Conservation (phyloP, 768 basidiomycete genomes). For the Phylloporus sp. region DNA sequence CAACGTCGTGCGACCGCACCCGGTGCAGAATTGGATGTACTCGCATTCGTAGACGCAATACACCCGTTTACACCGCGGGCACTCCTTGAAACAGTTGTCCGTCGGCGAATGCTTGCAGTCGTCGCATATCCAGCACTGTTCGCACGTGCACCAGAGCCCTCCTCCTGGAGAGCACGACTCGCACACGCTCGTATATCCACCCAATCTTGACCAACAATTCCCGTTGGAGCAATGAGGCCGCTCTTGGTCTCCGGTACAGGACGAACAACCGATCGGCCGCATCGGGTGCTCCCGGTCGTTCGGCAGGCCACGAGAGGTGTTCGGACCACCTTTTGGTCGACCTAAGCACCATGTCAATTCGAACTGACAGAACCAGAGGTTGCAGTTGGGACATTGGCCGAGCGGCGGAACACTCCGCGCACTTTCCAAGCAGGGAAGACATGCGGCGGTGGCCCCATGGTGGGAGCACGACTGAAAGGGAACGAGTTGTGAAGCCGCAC, state of each 20-base stretch:
- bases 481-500: constrained; percentile 12
- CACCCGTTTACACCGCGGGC: constrained; percentile 14
- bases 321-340: constrained; percentile 9
- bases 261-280: constrained; percentile 11
- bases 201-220: constrained; percentile 18
- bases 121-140: constrained; percentile 21
- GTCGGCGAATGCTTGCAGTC: constrained; percentile 14
- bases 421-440: constrained; percentile 9
- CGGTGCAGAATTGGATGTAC: constrained; percentile 20
- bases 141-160: constrained; percentile 21
- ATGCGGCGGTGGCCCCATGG: constrained; percentile 7
- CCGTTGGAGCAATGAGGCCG: constrained; percentile 10
- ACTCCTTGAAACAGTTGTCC: constrained; percentile 9
- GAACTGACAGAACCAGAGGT: constrained; percentile 18
- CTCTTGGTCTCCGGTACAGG: constrained; percentile 3
- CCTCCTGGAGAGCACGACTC: constrained; percentile 14
- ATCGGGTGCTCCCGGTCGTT: constrained; percentile 11
- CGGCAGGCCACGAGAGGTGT: neutral
- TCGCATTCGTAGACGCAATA: constrained; percentile 20
- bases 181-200: constrained; percentile 12
- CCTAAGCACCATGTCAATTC: constrained; percentile 24
- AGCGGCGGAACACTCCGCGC: constrained; percentile 2
- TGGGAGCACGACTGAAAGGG: constrained; percentile 17
- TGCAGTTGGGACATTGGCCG: constrained; percentile 18
- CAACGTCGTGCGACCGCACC: constrained; percentile 17